Evolutionary conservation across 148 eudicot genomes (phyloP).

Genomic region (Camellia sinensis): DNA sequence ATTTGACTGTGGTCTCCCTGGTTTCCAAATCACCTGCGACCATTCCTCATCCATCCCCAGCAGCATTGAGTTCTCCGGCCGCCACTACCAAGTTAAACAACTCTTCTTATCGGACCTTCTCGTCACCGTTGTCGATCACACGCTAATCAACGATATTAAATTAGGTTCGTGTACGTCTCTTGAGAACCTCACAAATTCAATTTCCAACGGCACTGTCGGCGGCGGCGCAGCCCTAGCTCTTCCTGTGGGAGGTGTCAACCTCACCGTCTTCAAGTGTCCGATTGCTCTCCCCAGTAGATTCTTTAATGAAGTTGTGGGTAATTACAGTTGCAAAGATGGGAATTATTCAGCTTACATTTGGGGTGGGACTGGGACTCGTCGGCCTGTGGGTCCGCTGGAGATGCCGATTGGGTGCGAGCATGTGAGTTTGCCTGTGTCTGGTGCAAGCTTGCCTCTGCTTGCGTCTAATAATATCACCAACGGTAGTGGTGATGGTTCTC

Average conservation of each 20-base stretch:
- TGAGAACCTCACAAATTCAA: neutral
- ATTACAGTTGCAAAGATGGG: neutral
- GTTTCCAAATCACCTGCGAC: constrained; percentile 5
- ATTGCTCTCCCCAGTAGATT: neutral
- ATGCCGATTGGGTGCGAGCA: neutral
- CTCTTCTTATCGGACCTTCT: neutral
- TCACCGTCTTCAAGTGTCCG: neutral
- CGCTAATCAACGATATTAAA: neutral
- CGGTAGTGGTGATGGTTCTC: no score
- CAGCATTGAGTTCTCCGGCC: neutral
- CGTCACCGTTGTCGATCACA: neutral
- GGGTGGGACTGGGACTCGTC: neutral
- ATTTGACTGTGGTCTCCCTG: constrained; percentile 3
- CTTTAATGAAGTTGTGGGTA: neutral
- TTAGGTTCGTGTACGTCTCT: neutral
- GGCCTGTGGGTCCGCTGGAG: neutral
- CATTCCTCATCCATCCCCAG: no score
- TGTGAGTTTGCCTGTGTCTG: neutral
- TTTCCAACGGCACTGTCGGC: neutral
- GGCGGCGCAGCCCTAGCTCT: neutral
- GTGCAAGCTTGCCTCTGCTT: neutral
- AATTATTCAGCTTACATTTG: neutral
- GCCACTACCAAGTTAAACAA: neutral
- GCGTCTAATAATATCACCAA: no score
- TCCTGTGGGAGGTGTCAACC: neutral